Evolutionary conservation across 108 stramenopile genomes (phyloP).

Genomic region (Phaeodactylum tricornutum): DNA sequence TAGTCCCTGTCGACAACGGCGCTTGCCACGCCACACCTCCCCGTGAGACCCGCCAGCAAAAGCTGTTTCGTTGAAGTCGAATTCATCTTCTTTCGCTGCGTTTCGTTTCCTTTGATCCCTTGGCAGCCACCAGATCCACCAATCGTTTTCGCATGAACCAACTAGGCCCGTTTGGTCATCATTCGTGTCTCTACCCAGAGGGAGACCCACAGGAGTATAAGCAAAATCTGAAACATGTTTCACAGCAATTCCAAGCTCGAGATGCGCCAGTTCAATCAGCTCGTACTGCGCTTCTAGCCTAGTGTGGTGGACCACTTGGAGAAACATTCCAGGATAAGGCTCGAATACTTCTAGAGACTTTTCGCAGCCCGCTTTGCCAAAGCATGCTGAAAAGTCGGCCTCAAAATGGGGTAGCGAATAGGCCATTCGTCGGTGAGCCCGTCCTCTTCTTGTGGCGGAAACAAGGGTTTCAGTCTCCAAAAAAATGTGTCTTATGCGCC

Average conservation of each 20-base stretch:
- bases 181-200: too few species aligned
- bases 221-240: conserved; percentile 33
- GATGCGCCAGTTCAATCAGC: conserved; percentile 23
- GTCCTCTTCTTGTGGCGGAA: too few species aligned
- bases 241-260: conserved; percentile 22
- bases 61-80: conserved; percentile 32
- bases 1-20: conserved; percentile 25
- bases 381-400: too few species aligned
- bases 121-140: conserved; percentile 42
- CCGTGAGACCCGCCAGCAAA: conserved; percentile 82
- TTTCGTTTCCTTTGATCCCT: conserved; percentile 10
- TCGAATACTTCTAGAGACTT: too few species aligned
- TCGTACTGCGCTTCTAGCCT: too few species aligned
- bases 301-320: too few species aligned
- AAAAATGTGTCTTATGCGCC: too few species aligned
- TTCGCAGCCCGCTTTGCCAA: too few species aligned
- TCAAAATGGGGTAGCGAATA: too few species aligned
- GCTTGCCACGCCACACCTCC: conserved; percentile 63
- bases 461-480: too few species aligned
- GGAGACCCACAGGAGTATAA: conserved; percentile 34
- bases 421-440: too few species aligned
- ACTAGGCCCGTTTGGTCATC: not conserved
- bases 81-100: conserved; percentile 35
- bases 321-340: too few species aligned
- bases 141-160: not conserved